These are phyloP conservation scores for Escallonia herrerae DNA, from an alignment of 129 eudicot species.

Conservation along the genomic window DNA sequence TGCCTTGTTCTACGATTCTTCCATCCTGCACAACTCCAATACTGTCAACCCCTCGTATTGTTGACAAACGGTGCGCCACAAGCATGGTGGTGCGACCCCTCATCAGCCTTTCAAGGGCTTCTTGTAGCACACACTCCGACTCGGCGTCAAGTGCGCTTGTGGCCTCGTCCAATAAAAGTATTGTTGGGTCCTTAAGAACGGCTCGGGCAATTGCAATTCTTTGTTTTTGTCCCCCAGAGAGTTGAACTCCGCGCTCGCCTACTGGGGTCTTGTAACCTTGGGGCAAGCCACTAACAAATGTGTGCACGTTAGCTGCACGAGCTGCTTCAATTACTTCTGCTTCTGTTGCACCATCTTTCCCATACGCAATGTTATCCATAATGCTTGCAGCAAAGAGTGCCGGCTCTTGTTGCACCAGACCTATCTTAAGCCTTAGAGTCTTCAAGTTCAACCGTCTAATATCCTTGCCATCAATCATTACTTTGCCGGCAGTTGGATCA, in stretches of 20 bases:
- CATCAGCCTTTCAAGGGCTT: constrained; percentile 86
- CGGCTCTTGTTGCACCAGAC: constrained; percentile 90
- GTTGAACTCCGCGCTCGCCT: constrained; percentile 85
- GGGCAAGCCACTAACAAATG: constrained; percentile 79
- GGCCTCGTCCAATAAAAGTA: constrained; percentile 81
- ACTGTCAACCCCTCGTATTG: constrained; percentile 76
- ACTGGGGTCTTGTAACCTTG: constrained; percentile 80
- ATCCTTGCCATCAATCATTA: constrained; percentile 94
- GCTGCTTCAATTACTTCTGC: constrained; percentile 91
- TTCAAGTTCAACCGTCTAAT: constrained; percentile 64
- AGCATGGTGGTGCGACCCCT: constrained; percentile 91
- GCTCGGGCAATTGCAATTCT: constrained; percentile 91
- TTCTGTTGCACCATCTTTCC: constrained; percentile 86
- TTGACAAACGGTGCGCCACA: constrained; percentile 84
- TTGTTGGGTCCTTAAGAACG: constrained; percentile 69
- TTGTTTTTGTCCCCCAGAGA: constrained; percentile 92
- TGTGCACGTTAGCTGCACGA: constrained; percentile 77
- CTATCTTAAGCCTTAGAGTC: constrained; percentile 66
- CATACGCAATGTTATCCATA: constrained; percentile 85
- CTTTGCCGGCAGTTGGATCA: constrained; percentile 76
- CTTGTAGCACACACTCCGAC: constrained; percentile 92
- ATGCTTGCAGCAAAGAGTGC: constrained; percentile 88
- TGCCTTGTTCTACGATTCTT: constrained; percentile 85
- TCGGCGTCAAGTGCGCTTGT: constrained; percentile 96
- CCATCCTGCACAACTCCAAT: constrained; percentile 91